Conservation (phyloP, 306 rosid species). For the Cicer chorassanicum region DNA sequence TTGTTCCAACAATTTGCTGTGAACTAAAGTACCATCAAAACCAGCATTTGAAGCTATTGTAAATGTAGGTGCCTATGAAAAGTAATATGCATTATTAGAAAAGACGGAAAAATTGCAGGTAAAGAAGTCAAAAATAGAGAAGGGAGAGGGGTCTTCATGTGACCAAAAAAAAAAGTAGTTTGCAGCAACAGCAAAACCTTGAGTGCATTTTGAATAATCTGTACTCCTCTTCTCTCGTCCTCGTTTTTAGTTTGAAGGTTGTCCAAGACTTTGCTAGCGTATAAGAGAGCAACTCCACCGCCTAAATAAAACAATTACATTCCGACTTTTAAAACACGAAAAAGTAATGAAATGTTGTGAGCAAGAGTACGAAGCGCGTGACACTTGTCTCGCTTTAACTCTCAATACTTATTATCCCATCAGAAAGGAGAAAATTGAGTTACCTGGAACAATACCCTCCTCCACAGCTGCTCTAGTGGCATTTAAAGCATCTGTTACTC, state of each 20-base stretch:
- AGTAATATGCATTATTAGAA: conserved; percentile 44
- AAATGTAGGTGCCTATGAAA: conserved; percentile 68
- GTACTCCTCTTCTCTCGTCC: conserved; percentile 86
- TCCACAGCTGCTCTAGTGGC: conserved; percentile 96
- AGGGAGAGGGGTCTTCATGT: background rate
- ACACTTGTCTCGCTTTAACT: background rate
- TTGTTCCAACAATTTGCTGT: conserved; percentile 88
- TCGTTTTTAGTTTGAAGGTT: conserved; percentile 66
- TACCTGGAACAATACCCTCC: conserved; percentile 97
- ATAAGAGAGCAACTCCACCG: conserved; percentile 95
- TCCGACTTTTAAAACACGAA: conserved; percentile 14
- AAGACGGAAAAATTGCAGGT: conserved; percentile 14
- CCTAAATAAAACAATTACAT: conserved; percentile 56
- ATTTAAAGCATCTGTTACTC: conserved; percentile 95
- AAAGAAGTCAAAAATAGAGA: conserved; percentile 31
- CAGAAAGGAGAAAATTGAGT: conserved; percentile 22
- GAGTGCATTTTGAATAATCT: conserved; percentile 84
- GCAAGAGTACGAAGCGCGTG: background rate
- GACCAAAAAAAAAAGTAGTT: conserved; percentile 2
- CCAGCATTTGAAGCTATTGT: conserved; percentile 88
- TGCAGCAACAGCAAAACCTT: conserved; percentile 59
- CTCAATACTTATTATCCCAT: conserved; percentile 10
- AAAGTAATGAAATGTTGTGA: conserved; percentile 11
- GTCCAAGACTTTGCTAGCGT: conserved; percentile 79
- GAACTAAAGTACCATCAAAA: conserved; percentile 76